Base-by-base conservation (phyloP, 169 alveolate species). In the Condylostoma magnum region DNA sequence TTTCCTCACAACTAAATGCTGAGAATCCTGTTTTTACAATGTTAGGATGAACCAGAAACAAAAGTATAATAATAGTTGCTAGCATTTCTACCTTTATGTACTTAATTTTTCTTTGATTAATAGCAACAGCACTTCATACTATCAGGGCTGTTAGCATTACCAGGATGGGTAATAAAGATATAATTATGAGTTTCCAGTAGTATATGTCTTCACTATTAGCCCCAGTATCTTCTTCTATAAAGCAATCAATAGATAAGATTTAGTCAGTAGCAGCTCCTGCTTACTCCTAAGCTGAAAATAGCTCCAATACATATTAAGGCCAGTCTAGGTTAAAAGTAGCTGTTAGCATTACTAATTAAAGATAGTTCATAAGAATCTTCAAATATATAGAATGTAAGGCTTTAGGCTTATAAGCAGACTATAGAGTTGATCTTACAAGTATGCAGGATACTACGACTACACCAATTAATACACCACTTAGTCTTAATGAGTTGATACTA, bases 11-110 rank as follows among this genome's bases (percentile, higher is more conserved):
- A 30, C 20, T 4, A 33, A 55, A 27, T 3, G 46, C 46, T n/a
- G 58, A 37, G n/a, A 76, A 41, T 50, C 30, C 54, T 41, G 15
- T 10, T 25, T 33, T 67, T 6, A 51, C 31, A 4, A 75, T 28
- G 4, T 38, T 51, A 8, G 82, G 77, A 34, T 75, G 82, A 8
- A 75, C 20, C 36, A 75, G 27, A 34, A 75, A 75, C 12, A 70
- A 22, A 2, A 70, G 20, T 43, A 75, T 51, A 5, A 75, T 51
- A 15, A 53, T 43, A 22, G 69, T 56, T 6, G 65, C 65, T 12
- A 65, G 47, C 5, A 65, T n/a, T 12, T 65, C 33, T 6, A 44
- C 47, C 18, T 65, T 44, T 6, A 65, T n/a, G 47, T 20, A 20
- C 6, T 28, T 41, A 5, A 15, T 20, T 22, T 65, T 20, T 6